These are phyloP conservation scores for Fusarium burgessii DNA, from an alignment of 2,329 filamentous ascomycete genomes.

Conservation along the genomic window DNA sequence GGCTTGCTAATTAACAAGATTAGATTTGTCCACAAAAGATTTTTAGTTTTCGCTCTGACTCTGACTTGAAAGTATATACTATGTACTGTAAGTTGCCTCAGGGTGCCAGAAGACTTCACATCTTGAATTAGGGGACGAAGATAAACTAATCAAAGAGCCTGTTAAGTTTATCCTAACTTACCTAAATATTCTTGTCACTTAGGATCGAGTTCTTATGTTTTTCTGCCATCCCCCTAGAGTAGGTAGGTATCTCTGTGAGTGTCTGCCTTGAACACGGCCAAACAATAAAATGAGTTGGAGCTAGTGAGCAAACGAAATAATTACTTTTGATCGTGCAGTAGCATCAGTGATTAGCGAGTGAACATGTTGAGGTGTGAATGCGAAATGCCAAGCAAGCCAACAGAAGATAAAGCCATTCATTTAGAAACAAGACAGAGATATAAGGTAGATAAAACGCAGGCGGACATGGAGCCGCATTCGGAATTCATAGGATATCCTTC, in stretches of 20 bases:
- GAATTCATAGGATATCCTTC: constrained; percentile 20
- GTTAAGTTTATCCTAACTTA: no score
- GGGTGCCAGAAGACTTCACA: no score
- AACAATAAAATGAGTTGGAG: constrained; percentile 25
- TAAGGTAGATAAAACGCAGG: background rate
- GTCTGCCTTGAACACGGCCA: background rate
- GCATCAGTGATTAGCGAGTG: constrained; percentile 24
- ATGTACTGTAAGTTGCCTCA: no score
- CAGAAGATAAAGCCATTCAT: constrained; percentile 19
- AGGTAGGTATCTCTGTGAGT: background rate
- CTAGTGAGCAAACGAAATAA: constrained; percentile 31
- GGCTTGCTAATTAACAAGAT: constrained; percentile 3
- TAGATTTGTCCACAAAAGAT: background rate
- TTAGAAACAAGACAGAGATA: constrained; percentile 1
- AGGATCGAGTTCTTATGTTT: no score
- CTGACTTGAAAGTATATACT: background rate
- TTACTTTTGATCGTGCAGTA: constrained; percentile 27
- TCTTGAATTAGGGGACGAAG: no score
- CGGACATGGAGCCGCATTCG: constrained; percentile 21
- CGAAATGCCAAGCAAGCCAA: background rate
- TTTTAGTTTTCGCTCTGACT: constrained; percentile 1
- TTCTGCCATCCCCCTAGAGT: background rate
- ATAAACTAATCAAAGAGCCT: no score
- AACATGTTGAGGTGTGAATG: constrained; percentile 9
- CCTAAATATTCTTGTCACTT: no score